These are phyloP conservation scores for Sanghuangporus weigelae DNA, from an alignment of 1,284 basidiomycete species.

Conservation along the genomic window DNA sequence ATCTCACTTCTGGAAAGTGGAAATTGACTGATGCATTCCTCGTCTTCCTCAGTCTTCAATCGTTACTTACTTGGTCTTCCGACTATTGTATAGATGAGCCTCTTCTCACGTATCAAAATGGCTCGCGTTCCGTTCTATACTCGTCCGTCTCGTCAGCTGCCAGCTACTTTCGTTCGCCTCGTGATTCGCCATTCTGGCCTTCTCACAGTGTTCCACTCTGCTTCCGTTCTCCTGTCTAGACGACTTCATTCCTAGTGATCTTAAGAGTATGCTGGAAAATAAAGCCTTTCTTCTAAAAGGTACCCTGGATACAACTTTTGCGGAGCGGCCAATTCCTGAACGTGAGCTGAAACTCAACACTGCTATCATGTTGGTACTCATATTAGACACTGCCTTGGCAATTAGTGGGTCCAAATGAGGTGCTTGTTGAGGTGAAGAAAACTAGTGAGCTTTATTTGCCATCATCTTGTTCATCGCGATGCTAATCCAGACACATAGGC, in stretches of 20 bases:
- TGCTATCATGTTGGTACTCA: neutral
- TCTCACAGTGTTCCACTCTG: constrained; percentile 20
- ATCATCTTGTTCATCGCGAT: neutral
- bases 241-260: neutral
- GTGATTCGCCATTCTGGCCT: neutral
- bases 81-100: neutral
- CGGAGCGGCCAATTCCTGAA: constrained; percentile 75
- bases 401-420: constrained; percentile 69
- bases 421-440: constrained; percentile 89
- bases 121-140: neutral
- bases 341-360: constrained; percentile 35
- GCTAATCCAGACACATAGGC: constrained; percentile 38
- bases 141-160: neutral
- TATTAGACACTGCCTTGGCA: neutral
- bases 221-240: neutral
- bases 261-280: constrained; percentile 57
- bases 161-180: neutral
- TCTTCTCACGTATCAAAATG: neutral
- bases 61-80: neutral
- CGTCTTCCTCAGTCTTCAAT: neutral
- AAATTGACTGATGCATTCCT: too few relatives aligned
- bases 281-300: constrained; percentile 74
- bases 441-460: constrained; percentile 52
- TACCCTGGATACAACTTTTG: constrained; percentile 66
- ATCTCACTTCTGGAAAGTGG: too few relatives aligned